A percentile compares a stretch with the other conserved stretches of the same genome.
Conservation (phyloP, 2,329 filamentous ascomycete genomes). For the Colletotrichum falcatum region DNA sequence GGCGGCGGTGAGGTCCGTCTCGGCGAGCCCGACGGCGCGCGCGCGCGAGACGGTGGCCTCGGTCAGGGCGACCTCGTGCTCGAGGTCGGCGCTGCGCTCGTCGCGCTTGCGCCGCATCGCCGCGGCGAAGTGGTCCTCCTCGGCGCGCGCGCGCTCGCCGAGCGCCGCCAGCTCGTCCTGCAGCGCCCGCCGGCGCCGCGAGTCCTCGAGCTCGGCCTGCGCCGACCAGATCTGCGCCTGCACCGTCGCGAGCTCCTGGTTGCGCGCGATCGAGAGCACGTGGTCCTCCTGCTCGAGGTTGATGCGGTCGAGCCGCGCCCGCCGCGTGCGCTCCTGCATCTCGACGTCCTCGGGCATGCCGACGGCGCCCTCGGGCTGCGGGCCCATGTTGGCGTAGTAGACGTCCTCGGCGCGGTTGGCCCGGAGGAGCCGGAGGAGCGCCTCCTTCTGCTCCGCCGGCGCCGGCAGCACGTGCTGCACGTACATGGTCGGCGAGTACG, state of each 20-base stretch:
- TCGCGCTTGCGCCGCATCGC: constrained; percentile 52
- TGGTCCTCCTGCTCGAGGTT: constrained; percentile 63
- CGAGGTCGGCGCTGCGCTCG: constrained; percentile 52
- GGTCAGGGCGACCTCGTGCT: constrained; percentile 61
- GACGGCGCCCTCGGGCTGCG: constrained; percentile 65
- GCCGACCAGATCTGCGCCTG: constrained; percentile 63
- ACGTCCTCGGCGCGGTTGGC: constrained; percentile 65
- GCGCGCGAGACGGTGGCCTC: constrained; percentile 59
- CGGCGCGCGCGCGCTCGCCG: constrained; percentile 58
- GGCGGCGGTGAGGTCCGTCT: constrained; percentile 58
- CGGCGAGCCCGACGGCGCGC: constrained; percentile 59
- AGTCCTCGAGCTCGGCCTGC: constrained; percentile 64
- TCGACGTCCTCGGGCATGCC: constrained; percentile 65
- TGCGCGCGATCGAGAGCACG: constrained; percentile 59
- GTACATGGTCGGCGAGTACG: constrained; percentile 76
- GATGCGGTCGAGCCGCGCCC: constrained; percentile 59
- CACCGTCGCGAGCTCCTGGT: constrained; percentile 63
- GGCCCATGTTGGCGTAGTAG: constrained; percentile 65
- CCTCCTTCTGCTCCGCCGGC: constrained; percentile 52
- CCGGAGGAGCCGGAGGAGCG: constrained; percentile 61
- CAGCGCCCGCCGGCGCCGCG: constrained; percentile 59
- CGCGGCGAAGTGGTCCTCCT: constrained; percentile 57
- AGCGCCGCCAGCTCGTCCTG: constrained; percentile 59
- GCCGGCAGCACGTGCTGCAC: constrained; percentile 59
- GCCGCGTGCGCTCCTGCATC: constrained; percentile 62